These are phyloP conservation scores for Phyllosticta paracitricarpa DNA, from an alignment of 2,329 filamentous ascomycete species.

Conservation along the genomic window DNA sequence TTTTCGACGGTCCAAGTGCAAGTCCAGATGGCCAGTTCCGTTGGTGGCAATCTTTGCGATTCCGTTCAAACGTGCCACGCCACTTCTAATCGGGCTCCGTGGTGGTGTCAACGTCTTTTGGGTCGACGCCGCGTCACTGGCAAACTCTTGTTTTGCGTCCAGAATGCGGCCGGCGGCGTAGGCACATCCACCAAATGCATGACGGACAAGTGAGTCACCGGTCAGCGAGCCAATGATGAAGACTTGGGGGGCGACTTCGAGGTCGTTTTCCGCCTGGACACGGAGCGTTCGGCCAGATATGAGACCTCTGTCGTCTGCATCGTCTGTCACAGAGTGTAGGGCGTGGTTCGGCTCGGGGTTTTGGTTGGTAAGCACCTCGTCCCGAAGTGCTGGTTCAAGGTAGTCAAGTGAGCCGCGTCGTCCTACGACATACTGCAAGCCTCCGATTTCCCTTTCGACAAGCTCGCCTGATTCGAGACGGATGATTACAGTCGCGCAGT, in stretches of 20 bases:
- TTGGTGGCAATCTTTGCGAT: conserved; percentile 19
- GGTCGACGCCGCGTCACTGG: conserved; percentile 14
- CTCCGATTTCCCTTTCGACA: conserved; percentile 37
- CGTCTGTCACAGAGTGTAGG: conserved; percentile 1
- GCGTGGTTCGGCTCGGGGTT: neutral
- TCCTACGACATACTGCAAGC: conserved; percentile 46
- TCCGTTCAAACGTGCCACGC: neutral
- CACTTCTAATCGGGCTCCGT: conserved; percentile 2
- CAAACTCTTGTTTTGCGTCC: conserved; percentile 15
- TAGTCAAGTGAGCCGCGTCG: conserved; percentile 46
- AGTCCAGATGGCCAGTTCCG: conserved; percentile 23
- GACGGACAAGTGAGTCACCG: conserved; percentile 50
- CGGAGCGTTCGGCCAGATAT: conserved; percentile 46
- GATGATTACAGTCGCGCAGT: conserved; percentile 31
- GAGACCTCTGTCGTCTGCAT: conserved; percentile 14
- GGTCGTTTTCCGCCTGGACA: conserved; percentile 39
- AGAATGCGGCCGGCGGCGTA: conserved; percentile 46
- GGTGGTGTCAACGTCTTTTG: conserved; percentile 9
- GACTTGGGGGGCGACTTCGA: conserved; percentile 43
- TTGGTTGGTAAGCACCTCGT: conserved; percentile 34
- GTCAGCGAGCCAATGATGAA: conserved; percentile 51
- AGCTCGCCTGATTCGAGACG: conserved; percentile 32
- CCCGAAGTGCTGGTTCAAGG: conserved; percentile 35
- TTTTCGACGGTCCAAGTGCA: conserved; percentile 28
- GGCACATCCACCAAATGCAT: conserved; percentile 49